Percentiles rank a stretch among this genome's conserved stretches.
phyloP scores from a whole-genome alignment of 805 yeast species.

The Cyberlindnera meyerae region DNA sequence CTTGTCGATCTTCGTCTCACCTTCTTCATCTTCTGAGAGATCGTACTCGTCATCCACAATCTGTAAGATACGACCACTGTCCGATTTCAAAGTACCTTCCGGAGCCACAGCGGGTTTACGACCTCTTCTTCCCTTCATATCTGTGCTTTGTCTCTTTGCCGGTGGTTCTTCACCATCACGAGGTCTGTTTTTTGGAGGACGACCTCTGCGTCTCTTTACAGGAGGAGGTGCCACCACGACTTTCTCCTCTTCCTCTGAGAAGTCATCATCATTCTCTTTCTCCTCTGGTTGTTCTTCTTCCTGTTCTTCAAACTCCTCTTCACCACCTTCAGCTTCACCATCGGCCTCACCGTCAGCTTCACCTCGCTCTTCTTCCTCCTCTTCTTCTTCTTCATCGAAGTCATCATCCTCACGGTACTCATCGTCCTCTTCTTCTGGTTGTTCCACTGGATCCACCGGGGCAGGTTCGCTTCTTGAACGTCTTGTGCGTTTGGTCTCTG shows the following conservation, averaged over 20 bases:
- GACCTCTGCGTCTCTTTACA: constrained; percentile 22
- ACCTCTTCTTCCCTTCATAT: constrained; percentile 35
- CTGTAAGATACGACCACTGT: constrained; percentile 60
- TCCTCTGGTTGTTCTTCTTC: constrained; percentile 16
- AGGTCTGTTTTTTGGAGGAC: constrained; percentile 16
- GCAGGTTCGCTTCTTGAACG: too few relatives aligned
- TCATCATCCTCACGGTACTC: neutral
- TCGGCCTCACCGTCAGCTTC: neutral
- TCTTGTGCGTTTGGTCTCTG: too few relatives aligned
- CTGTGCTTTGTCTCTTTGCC: constrained; percentile 1
- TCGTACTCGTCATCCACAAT: constrained; percentile 74
- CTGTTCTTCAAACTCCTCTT: constrained; percentile 36
- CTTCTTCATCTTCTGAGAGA: constrained; percentile 71
- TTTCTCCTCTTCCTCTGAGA: constrained; percentile 8
- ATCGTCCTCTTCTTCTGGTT: neutral
- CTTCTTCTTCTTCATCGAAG: too few relatives aligned
- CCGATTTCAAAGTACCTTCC: constrained; percentile 45
- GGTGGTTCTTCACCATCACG: constrained; percentile 7
- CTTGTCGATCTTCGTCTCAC: constrained; percentile 65
- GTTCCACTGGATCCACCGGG: neutral
- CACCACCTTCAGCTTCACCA: constrained; percentile 27
- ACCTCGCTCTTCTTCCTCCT: neutral
- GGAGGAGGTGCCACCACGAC: constrained; percentile 3
- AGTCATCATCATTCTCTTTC: constrained; percentile 16
- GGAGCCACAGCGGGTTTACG: constrained; percentile 33